These are phyloP conservation scores for Chaetomium fimeti DNA, from an alignment of 495 filamentous ascomycete species.

Conservation along the genomic window DNA sequence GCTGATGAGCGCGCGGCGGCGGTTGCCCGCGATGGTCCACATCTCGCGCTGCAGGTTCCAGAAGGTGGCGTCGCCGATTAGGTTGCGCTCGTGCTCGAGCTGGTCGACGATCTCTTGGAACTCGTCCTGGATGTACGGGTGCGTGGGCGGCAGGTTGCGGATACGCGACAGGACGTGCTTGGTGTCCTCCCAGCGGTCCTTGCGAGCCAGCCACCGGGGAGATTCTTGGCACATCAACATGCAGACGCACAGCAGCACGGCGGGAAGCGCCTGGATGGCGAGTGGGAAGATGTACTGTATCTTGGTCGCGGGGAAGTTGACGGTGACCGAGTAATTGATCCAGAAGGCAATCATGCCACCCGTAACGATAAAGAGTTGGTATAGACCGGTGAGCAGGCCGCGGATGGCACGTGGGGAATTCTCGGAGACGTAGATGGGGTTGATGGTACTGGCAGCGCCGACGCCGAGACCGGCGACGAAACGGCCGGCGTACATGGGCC, in stretches of 20 bases:
- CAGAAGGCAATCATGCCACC: constrained; percentile 58
- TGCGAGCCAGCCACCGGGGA: constrained; percentile 67
- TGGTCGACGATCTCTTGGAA: constrained; percentile 65
- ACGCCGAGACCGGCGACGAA: constrained; percentile 63
- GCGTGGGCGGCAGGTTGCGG: constrained; percentile 54
- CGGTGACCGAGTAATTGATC: constrained; percentile 56
- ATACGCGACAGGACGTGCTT: constrained; percentile 54
- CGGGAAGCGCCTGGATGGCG: constrained; percentile 64
- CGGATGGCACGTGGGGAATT: constrained; percentile 52
- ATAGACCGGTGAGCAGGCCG: constrained; percentile 57
- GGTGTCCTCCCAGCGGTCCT: constrained; percentile 69
- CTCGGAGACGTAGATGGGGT: constrained; percentile 60
- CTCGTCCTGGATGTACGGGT: constrained; percentile 65
- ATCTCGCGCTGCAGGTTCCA: constrained; percentile 68
- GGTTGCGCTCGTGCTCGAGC: constrained; percentile 65
- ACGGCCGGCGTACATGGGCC: constrained; percentile 61
- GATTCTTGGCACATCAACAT: constrained; percentile 62
- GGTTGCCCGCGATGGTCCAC: constrained; percentile 63
- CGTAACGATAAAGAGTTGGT: constrained; percentile 61
- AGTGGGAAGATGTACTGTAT: constrained; percentile 65
- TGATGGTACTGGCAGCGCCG: constrained; percentile 57
- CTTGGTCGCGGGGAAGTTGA: constrained; percentile 39
- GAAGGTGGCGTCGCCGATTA: constrained; percentile 61
- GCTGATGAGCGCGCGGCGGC: constrained; percentile 46
- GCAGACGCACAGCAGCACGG: constrained; percentile 55